Base-by-base conservation (phyloP, 2,329 filamentous ascomycete species). In the Sarocladium kiliense region DNA sequence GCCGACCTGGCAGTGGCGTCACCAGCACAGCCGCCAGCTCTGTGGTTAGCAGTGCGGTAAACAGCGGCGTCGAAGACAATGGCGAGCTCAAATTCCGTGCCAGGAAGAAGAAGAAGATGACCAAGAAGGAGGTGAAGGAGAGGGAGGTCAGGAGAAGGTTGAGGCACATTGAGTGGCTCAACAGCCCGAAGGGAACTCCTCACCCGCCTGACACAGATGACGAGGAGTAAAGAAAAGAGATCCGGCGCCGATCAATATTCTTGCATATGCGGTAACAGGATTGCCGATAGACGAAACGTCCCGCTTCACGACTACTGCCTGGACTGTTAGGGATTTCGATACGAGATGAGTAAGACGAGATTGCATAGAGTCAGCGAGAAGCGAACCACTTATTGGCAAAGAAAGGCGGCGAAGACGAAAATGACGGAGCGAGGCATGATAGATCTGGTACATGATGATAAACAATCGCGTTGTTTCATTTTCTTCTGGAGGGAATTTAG, bases 101-200 rank as follows among this genome's bases (percentile, higher is more conserved):
- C 10, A 85, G 81, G 73, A 94, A 92, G 82, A 97, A 97, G 91
- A 96, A 93, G 85, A 99, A 99, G 89, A 84, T 94, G 84, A 99
- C 94, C 56, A 90, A 95, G 78, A 91, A 91, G 74, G 91, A 99
- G 73, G 64, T 92, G 69, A 99, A 99, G 82, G 94, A 99, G 71
- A 81, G 88, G 19, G 93, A 97, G 74, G 88, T 88, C 42, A 82
- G 95, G 60, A 84, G 93, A 62, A 82, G 94, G 63, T 77, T 97
- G 72, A 85, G 94, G 65, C 91, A 99, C 73, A 87, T 89, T 63
- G 81, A 87, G 69, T 89, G 88, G 88, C 77, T 96, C 64, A 93
- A 91, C 74, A 89, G 82, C 65, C 88, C 88, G 61, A 91, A 92
- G 81, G 90, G 89, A 4, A 93, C 89, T 3, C 88, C 88, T 27